Evolutionary conservation across 1,284 basidiomycete genomes (phyloP).

Genomic region (Salmacisia buchloeana): DNA sequence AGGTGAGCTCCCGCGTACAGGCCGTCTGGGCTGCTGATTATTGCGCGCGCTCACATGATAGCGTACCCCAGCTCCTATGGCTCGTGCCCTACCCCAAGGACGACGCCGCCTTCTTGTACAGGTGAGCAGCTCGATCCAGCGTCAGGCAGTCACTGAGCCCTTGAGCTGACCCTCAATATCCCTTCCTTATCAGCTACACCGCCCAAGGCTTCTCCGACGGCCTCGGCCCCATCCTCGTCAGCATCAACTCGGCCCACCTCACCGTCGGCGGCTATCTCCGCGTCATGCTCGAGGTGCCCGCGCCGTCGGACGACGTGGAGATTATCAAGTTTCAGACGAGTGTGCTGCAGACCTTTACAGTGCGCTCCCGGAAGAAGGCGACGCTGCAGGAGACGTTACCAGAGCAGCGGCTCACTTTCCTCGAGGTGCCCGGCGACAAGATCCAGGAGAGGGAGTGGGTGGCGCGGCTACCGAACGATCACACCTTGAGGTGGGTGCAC

Average conservation of each 20-base stretch:
- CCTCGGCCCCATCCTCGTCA: constrained; percentile 1
- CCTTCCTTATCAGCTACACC: too few species aligned
- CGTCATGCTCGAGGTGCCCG: not conserved
- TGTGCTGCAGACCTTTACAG: not conserved
- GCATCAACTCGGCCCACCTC: not conserved
- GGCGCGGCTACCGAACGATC: not conserved
- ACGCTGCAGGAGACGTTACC: not conserved
- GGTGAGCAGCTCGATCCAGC: too few species aligned
- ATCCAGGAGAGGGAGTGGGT: not conserved
- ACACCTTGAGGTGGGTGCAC: not conserved
- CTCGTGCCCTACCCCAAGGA: not conserved
- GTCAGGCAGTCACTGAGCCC: too few species aligned
- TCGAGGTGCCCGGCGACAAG: not conserved
- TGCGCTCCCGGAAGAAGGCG: not conserved
- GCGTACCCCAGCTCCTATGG: constrained; percentile 4
- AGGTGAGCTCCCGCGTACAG: too few species aligned
- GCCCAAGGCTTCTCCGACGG: constrained; percentile 7
- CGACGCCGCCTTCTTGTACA: constrained; percentile 1
- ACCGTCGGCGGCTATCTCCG: not conserved
- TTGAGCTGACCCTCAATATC: too few species aligned
- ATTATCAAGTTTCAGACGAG: not conserved
- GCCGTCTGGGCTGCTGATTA: too few species aligned
- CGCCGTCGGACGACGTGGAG: not conserved
- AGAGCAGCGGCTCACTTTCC: not conserved
- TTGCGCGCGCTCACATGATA: too few species aligned